Evolutionary conservation across 2,329 filamentous ascomycete genomes (phyloP).

Genomic region (Ophiostoma perfectum): DNA sequence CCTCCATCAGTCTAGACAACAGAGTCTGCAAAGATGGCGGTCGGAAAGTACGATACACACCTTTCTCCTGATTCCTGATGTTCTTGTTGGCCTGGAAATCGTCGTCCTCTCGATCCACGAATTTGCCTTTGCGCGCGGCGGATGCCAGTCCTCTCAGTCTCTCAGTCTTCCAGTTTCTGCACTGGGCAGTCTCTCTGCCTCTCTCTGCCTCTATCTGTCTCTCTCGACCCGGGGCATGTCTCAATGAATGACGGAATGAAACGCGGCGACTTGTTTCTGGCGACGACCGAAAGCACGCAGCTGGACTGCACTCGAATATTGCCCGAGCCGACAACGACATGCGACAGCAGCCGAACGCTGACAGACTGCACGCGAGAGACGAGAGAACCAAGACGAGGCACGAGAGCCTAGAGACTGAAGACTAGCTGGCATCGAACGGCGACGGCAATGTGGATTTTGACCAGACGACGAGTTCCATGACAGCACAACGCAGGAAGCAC

Average conservation of each 20-base stretch:
- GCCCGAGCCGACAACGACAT: background rate
- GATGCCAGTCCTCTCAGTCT: background rate
- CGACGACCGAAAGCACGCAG: background rate
- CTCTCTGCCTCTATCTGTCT: too few species aligned
- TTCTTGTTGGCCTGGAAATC: background rate
- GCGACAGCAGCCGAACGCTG: background rate
- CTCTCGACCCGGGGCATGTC: too few species aligned
- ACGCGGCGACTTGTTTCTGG: too few species aligned
- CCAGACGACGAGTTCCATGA: background rate
- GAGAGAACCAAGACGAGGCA: background rate
- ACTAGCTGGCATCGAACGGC: background rate
- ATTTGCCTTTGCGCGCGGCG: background rate
- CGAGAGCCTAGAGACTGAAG: background rate
- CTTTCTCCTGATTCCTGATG: background rate
- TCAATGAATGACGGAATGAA: too few species aligned
- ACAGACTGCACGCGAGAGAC: background rate
- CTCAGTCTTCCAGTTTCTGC: background rate
- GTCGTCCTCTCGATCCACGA: slow-evolving; percentile 4
- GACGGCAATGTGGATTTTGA: background rate
- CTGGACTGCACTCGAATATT: background rate
- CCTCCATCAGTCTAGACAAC: slow-evolving; percentile 40
- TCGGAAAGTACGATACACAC: slow-evolving; percentile 46
- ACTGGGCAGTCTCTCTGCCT: background rate
- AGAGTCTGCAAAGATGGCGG: slow-evolving; percentile 53
- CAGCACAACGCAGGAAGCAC: background rate